phyloP scores from a whole-genome alignment of 1,284 basidiomycete species.

The Megacollybia platyphylla region DNA sequence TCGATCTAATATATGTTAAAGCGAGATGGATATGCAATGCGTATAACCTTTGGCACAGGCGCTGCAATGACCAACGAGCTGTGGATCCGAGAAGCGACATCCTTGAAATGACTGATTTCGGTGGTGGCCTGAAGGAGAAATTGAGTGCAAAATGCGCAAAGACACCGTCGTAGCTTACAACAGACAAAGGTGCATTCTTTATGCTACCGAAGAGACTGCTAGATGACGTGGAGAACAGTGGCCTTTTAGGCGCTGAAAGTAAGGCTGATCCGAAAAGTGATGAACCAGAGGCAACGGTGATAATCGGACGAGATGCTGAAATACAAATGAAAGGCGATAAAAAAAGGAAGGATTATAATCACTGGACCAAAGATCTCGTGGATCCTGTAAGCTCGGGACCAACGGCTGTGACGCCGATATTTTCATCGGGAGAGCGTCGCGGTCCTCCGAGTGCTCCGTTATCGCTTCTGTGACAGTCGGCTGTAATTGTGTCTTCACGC shows the following conservation, averaged over 20 bases:
- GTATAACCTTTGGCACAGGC: too few species aligned
- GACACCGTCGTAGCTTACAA: too few species aligned
- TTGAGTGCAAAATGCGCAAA: too few species aligned
- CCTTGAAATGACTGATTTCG: constrained; percentile 15
- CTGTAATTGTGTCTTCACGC: constrained; percentile 21
- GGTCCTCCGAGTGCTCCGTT: not conserved
- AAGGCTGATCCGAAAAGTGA: constrained; percentile 15
- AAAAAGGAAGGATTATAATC: not conserved
- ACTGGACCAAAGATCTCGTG: not conserved
- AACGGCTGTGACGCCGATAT: not conserved
- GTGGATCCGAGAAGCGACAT: constrained; percentile 27
- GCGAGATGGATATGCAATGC: too few species aligned
- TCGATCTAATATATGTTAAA: constrained; percentile 9
- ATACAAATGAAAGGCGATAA: not conserved
- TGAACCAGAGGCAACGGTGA: constrained; percentile 11
- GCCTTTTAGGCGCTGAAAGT: not conserved
- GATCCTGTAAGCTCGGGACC: not conserved
- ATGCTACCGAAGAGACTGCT: not conserved
- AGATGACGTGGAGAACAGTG: not conserved
- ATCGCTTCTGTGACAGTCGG: not conserved
- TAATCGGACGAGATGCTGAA: not conserved
- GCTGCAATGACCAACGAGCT: constrained; percentile 17
- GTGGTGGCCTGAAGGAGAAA: not conserved
- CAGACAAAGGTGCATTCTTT: too few species aligned
- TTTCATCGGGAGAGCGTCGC: not conserved